These are phyloP conservation scores for Cryptosporidium tyzzeri DNA, from an alignment of 169 alveolate species.

Conservation along the genomic window DNA sequence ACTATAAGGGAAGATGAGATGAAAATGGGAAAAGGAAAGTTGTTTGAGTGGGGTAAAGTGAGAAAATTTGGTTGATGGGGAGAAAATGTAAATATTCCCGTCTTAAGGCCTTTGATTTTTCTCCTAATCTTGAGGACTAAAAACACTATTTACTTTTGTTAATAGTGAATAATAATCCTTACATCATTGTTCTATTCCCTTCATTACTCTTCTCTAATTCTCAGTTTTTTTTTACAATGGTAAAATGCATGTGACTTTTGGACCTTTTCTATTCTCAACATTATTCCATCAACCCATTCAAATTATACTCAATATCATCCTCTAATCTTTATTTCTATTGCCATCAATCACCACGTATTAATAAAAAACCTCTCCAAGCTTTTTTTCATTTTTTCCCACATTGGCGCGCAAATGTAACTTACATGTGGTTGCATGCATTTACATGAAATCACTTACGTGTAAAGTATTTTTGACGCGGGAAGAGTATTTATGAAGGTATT, in stretches of 20 bases:
- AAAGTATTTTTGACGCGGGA: background rate
- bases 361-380: background rate
- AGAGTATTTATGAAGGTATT: background rate
- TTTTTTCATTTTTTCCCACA: background rate
- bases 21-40: background rate
- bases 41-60: too few species aligned
- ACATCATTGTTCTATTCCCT: too few species aligned
- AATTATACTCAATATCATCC: background rate
- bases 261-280: background rate
- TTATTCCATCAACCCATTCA: background rate
- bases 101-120: too few species aligned
- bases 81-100: too few species aligned
- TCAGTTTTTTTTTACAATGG: background rate
- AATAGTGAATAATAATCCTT: too few species aligned
- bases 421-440: background rate
- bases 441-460: background rate
- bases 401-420: background rate
- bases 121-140: too few species aligned
- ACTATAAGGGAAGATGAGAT: background rate
- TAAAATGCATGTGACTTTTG: background rate
- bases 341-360: background rate
- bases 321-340: too few species aligned
- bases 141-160: too few species aligned
- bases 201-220: too few species aligned
- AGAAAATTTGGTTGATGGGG: too few species aligned